Percentiles rank a stretch among this genome's conserved stretches.
phyloP scores from a whole-genome alignment of 148 eudicot genomes.

The Persicaria tinctoria region DNA sequence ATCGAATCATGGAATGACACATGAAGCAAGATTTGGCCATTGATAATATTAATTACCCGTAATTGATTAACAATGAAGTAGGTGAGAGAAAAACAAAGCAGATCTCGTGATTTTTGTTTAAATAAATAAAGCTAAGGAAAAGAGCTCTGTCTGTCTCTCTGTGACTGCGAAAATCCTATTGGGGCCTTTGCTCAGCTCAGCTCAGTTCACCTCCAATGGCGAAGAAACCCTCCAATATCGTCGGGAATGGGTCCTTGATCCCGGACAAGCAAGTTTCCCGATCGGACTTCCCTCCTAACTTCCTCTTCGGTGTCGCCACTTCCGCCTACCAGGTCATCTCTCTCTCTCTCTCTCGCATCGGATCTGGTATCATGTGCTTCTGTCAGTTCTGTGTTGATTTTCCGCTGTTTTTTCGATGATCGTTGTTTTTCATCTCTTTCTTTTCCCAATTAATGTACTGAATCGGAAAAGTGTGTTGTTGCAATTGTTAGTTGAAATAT shows the following conservation, averaged over 20 bases:
- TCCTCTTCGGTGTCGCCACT: constrained; percentile 70
- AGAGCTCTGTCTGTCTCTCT: neutral
- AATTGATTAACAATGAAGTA: neutral
- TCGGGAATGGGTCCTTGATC: neutral
- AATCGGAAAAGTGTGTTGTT: too few species aligned
- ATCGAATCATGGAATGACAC: too few species aligned
- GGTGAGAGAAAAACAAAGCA: neutral
- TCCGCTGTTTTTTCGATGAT: neutral
- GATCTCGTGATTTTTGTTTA: neutral
- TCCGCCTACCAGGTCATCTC: constrained; percentile 63
- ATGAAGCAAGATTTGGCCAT: too few species aligned
- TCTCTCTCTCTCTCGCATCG: neutral
- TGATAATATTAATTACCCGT: neutral
- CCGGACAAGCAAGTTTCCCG: constrained; percentile 25
- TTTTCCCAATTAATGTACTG: neutral
- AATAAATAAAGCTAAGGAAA: too few species aligned
- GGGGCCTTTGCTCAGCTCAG: neutral
- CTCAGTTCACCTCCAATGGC: constrained; percentile 14
- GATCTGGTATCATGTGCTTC: neutral
- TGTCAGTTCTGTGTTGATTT: neutral
- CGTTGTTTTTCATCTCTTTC: neutral
- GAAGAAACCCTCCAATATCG: constrained; percentile 25
- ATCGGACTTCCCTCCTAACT: constrained; percentile 45
- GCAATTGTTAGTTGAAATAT: neutral
- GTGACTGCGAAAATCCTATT: neutral